phyloP scores from a whole-genome alignment of 2,329 filamentous ascomycete species.

The Sodiomyces alkalinus region DNA sequence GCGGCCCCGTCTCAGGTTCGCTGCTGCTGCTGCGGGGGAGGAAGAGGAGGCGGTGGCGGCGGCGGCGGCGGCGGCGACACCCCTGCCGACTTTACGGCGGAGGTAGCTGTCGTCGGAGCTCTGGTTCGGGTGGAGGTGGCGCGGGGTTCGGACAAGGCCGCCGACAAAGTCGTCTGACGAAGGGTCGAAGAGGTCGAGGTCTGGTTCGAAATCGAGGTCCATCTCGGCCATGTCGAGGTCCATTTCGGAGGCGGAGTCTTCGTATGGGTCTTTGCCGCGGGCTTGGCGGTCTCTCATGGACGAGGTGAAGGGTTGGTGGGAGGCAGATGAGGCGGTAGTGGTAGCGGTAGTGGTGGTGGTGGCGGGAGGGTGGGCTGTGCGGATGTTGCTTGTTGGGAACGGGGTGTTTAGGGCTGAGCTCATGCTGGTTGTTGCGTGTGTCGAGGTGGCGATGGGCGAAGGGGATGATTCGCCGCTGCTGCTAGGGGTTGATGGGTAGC shows the following conservation, averaged over 20 bases:
- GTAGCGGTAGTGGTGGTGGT: constrained; percentile 6
- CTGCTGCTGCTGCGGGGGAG: too few species aligned
- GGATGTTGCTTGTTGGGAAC: constrained; percentile 1
- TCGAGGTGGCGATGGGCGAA: background rate
- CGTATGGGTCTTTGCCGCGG: constrained; percentile 40
- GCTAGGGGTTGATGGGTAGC: too few species aligned
- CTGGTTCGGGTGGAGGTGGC: background rate
- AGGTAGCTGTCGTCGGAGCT: background rate
- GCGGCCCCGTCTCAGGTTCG: too few species aligned
- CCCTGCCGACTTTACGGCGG: too few species aligned
- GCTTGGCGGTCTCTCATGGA: constrained; percentile 43
- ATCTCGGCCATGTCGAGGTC: constrained; percentile 14
- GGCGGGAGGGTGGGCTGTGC: constrained; percentile 3
- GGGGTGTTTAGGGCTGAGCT: background rate
- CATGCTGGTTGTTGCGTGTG: background rate
- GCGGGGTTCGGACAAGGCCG: background rate
- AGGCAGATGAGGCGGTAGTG: constrained; percentile 11
- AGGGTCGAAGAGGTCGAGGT: constrained; percentile 4
- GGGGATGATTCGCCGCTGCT: background rate
- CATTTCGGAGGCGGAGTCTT: constrained; percentile 16
- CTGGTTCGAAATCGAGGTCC: constrained; percentile 12
- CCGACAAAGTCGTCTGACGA: constrained; percentile 1
- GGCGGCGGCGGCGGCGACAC: background rate
- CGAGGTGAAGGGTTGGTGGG: constrained; percentile 21
- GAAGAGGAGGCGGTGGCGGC: too few species aligned